phyloP scores from a whole-genome alignment of 306 rosid genomes.

The Ziziphus jujuba region DNA sequence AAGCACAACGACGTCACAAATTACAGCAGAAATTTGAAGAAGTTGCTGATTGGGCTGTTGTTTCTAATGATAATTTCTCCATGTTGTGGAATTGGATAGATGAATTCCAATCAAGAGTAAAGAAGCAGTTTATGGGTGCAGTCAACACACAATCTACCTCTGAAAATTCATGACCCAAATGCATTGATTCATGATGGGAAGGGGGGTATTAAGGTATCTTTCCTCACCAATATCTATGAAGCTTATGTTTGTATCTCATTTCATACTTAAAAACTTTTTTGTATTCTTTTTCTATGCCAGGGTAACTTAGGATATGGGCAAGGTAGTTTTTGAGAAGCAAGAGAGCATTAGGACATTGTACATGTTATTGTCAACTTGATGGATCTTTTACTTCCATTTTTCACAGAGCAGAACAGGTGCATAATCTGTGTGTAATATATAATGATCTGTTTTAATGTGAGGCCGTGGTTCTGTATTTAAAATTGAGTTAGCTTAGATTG shows the following conservation, averaged over 20 bases:
- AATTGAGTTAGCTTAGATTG: no score
- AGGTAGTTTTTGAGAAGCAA: conserved; percentile 1
- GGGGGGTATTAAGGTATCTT: no score
- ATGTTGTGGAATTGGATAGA: conserved; percentile 13
- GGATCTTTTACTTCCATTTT: no score
- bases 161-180: neutral
- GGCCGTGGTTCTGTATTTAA: no score
- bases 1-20: conserved; percentile 9
- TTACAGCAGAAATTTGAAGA: conserved; percentile 3
- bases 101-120: conserved; percentile 13
- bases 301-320: neutral
- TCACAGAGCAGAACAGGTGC: no score
- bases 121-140: neutral
- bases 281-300: neutral
- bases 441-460: no score
- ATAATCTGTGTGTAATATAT: no score
- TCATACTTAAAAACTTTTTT: neutral
- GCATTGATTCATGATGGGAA: no score
- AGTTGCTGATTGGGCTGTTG: conserved; percentile 10
- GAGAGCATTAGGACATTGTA: neutral
- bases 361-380: neutral
- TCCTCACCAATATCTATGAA: no score
- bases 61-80: conserved; percentile 6
- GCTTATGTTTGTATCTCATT: neutral
- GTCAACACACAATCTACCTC: neutral